Evolutionary conservation across 2,329 filamentous ascomycete genomes (phyloP).

Genomic region (Harringtonia aguacate): DNA sequence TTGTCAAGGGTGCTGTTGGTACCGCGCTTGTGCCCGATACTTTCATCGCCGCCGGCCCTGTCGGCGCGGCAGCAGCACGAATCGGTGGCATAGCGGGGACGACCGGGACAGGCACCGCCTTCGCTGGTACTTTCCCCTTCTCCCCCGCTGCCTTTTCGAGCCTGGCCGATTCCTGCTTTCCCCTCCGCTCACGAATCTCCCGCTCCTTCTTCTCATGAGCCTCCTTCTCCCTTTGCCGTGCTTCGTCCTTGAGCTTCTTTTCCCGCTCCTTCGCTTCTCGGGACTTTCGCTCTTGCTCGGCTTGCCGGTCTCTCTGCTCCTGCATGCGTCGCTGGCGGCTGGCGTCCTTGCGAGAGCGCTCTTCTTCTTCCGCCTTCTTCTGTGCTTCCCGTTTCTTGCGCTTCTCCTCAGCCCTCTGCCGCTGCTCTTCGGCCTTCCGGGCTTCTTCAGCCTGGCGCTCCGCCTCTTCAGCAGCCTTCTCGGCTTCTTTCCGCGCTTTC

Average conservation of each 20-base stretch:
- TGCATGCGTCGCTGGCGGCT: conserved; percentile 70
- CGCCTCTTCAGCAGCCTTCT: conserved; percentile 80
- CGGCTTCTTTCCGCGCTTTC: conserved; percentile 75
- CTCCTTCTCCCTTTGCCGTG: conserved; percentile 69
- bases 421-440: conserved; percentile 70
- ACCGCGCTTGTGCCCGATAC: neutral
- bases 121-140: conserved; percentile 25
- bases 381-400: conserved; percentile 84
- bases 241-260: conserved; percentile 76
- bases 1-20: conserved; percentile 8
- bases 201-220: conserved; percentile 50
- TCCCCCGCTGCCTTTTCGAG: conserved; percentile 29
- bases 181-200: conserved; percentile 39
- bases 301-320: conserved; percentile 78
- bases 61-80: neutral
- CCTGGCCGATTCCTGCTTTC: conserved; percentile 44
- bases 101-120: conserved; percentile 21
- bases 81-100: neutral
- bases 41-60: conserved; percentile 9
- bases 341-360: conserved; percentile 71
- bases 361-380: conserved; percentile 83
- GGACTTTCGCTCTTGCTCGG: conserved; percentile 74
- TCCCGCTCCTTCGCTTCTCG: conserved; percentile 71
- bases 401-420: conserved; percentile 77
- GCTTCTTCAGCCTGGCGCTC: conserved; percentile 65